Evolutionary conservation across 208 protist genomes (phyloP).

Genomic region (Naegleria gruberi): DNA sequence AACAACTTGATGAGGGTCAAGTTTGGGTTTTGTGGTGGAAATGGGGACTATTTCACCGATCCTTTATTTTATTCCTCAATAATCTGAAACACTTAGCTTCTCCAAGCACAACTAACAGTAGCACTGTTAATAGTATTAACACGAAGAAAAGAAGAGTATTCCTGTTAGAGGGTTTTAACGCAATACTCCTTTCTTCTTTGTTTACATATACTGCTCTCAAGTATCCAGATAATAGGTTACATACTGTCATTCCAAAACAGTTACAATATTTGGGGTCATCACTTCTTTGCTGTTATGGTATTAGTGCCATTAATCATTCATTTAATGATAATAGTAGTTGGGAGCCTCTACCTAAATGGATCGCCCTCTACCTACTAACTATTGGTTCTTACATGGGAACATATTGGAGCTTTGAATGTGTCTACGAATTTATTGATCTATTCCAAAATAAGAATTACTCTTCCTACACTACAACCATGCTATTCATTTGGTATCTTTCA

Average conservation of each 20-base stretch:
- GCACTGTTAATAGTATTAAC: neutral
- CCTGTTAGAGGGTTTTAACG: neutral
- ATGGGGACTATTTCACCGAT: neutral
- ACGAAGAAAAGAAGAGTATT: no score
- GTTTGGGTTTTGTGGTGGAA: neutral
- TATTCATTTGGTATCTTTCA: no score
- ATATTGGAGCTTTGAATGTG: no score
- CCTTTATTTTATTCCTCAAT: neutral
- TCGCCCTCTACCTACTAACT: neutral
- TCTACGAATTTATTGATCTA: neutral
- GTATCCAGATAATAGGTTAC: neutral
- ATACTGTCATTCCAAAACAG: neutral
- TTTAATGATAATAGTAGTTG: neutral
- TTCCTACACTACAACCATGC: neutral
- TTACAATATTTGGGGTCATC: neutral
- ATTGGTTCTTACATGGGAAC: neutral
- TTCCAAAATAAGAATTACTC: neutral
- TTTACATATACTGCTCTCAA: neutral
- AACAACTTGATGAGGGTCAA: neutral
- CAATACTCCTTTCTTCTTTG: neutral
- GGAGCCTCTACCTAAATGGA: neutral
- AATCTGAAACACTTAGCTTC: neutral
- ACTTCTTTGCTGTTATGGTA: neutral
- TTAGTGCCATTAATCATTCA: neutral
- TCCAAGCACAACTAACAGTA: neutral